Base-by-base conservation (phyloP, 441 rosid species). In the Codiaeum variegatum region DNA sequence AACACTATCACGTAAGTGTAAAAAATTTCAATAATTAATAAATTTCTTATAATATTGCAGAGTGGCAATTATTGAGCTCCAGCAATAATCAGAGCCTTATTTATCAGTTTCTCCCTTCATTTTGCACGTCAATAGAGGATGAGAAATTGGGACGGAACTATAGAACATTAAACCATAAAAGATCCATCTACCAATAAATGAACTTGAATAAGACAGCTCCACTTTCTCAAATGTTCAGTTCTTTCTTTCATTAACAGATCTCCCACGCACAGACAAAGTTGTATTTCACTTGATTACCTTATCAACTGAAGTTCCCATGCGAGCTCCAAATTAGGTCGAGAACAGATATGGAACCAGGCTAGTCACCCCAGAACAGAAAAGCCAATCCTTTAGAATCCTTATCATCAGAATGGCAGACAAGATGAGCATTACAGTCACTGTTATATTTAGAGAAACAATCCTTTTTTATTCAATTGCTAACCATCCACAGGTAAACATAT, bases 231-330 rank as follows among this genome's bases (percentile, higher is more conserved):
- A 44, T 18, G 12, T 26, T 59, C 64, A 70, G 42, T 58, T 70
- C 28, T 38, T 58, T 49, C 23, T 62, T 62, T 71, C 61, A 32
- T 31, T n/a, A 21, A 68, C n/a, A 54, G 23, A 68, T 36, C 67
- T n/a, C 47, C 67, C 9, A 6, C 21, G 19, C 67, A 10, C 46
- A 19, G 26, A 36, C 49, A 38, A 63, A 63, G 24, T 26, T 58
- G 21, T 12, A 24, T 1, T 23, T 18, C 52, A 70, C 18, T 16
- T 13, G 24, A 55, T 13, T 56, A 26, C 16, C 59, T 16, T 26
- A 11, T 56, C 58, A 46, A 32, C 62, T 54, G 62, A 55, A 26
- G 29, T 34, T 49, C 4, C 19, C 44, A n/a, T 68, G 61, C 42
- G 2, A 10, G n/a, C 46, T 52, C 40, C 21, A 9, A 24, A 66